These are phyloP conservation scores for Amanita rubescens DNA, from an alignment of 768 basidiomycete species.

Conservation along the genomic window DNA sequence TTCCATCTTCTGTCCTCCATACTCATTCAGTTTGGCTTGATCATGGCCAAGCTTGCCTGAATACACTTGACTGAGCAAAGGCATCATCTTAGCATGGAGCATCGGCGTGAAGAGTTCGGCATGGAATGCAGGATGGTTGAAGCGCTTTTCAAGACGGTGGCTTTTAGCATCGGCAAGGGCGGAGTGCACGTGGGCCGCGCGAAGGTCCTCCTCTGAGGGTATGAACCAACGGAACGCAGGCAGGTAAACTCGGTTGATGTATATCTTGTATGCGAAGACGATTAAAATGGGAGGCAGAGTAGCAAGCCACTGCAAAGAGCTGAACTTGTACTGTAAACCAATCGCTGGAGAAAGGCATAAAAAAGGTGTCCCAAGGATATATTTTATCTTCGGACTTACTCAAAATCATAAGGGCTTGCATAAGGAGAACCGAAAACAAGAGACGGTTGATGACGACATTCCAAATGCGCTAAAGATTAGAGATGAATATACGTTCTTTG, in stretches of 20 bases:
- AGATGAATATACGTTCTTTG: constrained; percentile 5
- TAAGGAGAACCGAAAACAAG: constrained; percentile 67
- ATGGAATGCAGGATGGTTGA: constrained; percentile 91
- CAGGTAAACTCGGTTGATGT: constrained; percentile 63
- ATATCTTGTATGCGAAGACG: constrained; percentile 77
- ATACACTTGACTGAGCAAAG: constrained; percentile 68
- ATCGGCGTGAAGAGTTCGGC: constrained; percentile 83
- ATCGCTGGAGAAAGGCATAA: constrained; percentile 48
- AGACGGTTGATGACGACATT: constrained; percentile 91
- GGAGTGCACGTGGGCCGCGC: constrained; percentile 67
- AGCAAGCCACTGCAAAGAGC: constrained; percentile 70
- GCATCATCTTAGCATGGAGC: constrained; percentile 83
- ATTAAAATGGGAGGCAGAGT: constrained; percentile 84
- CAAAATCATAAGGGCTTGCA: constrained; percentile 82
- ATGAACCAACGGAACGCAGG: constrained; percentile 72
- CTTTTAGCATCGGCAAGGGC: constrained; percentile 65
- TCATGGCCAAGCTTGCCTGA: constrained; percentile 60
- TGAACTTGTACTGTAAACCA: constrained; percentile 72
- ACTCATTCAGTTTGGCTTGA: constrained; percentile 64
- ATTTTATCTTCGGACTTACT: constrained; percentile 45
- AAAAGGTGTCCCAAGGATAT: background rate
- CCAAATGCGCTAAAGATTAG: constrained; percentile 66
- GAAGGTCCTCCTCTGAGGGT: constrained; percentile 76
- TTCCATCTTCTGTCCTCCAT: constrained; percentile 70
- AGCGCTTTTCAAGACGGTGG: constrained; percentile 79